Conservation (phyloP, 78 protist species). For the Guillardia theta region DNA sequence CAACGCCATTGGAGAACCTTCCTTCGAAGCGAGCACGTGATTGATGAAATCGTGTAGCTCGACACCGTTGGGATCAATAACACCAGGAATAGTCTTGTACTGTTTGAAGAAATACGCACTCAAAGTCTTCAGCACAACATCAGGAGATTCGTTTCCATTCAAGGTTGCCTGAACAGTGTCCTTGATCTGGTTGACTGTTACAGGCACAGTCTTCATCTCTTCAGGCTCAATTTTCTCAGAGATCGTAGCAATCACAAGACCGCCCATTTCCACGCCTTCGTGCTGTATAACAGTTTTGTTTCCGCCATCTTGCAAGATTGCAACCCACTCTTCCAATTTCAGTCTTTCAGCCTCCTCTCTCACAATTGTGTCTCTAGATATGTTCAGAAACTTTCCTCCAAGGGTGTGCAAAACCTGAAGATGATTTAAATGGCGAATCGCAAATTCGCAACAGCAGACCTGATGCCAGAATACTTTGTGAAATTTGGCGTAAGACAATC, state of each 20-base stretch:
- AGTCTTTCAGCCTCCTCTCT: neutral
- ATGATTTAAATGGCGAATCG: too few species aligned
- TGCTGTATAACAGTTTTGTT: neutral
- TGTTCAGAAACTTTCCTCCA: neutral
- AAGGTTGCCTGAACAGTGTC: too few species aligned
- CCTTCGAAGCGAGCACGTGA: neutral
- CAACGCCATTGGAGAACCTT: neutral
- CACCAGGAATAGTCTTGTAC: too few species aligned
- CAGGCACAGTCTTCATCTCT: too few species aligned
- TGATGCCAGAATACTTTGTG: conserved; percentile 9
- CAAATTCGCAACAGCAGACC: too few species aligned
- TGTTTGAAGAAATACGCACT: too few species aligned
- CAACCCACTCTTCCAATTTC: conserved; percentile 24
- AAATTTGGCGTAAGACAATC: neutral
- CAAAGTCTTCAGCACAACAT: too few species aligned
- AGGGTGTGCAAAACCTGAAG: conserved; percentile 8
- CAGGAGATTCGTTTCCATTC: too few species aligned
- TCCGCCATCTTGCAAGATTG: neutral
- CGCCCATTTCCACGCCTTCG: conserved; percentile 22
- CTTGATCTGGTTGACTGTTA: too few species aligned
- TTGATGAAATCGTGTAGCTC: too few species aligned
- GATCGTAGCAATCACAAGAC: neutral
- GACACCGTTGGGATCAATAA: too few species aligned
- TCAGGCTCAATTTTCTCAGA: too few species aligned
- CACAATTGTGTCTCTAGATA: neutral